These are phyloP conservation scores for Eragrostis curvula DNA, from an alignment of 176 grass and related monocot species.

Conservation along the genomic window DNA sequence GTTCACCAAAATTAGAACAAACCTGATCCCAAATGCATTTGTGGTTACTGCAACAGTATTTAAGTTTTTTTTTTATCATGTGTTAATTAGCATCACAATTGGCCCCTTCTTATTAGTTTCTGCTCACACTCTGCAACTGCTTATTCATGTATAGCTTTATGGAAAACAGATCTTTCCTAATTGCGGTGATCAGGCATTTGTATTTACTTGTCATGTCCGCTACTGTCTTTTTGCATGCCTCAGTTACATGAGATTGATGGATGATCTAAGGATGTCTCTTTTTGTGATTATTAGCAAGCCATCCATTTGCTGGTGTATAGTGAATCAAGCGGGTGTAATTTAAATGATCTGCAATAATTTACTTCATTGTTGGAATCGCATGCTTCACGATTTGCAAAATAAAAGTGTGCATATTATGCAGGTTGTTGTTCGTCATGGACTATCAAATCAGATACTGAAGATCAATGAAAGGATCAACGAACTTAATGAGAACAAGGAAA, in stretches of 20 bases:
- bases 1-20: too few relatives aligned
- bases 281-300: background rate
- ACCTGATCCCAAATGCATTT: too few relatives aligned
- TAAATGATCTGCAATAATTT: background rate
- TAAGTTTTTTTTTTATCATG: too few relatives aligned
- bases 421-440: conserved; percentile 44
- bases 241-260: background rate
- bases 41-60: too few relatives aligned
- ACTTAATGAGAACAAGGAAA: conserved; percentile 52
- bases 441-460: conserved; percentile 49
- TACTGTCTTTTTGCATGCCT: background rate
- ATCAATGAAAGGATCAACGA: conserved; percentile 59
- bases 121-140: too few relatives aligned
- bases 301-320: background rate
- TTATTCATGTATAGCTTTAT: background rate
- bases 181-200: background rate
- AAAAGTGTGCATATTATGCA: conserved; percentile 22
- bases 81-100: too few relatives aligned
- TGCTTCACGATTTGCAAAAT: background rate
- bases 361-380: background rate
- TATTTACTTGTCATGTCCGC: background rate
- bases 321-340: background rate
- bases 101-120: too few relatives aligned
- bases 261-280: background rate
- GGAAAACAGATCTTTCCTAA: background rate